A percentile compares a stretch with the other conserved stretches of the same genome.
phyloP scores from a whole-genome alignment of 1,284 basidiomycete species.

The Grifola frondosa region DNA sequence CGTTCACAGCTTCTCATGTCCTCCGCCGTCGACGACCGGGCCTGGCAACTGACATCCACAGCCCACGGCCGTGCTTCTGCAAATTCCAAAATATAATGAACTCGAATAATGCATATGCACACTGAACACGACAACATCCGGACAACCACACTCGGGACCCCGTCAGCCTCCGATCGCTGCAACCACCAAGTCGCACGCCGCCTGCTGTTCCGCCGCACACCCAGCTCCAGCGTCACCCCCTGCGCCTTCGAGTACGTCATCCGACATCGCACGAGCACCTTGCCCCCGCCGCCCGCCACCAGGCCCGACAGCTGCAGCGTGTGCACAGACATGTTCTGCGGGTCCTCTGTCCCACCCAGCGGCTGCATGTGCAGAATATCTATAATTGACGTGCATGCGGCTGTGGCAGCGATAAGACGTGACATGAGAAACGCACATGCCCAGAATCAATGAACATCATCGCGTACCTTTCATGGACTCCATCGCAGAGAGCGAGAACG shows the following conservation, averaged over 20 bases:
- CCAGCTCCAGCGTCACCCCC: slow-evolving; percentile 95
- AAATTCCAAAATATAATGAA: too few relatives aligned
- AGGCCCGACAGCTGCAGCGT: slow-evolving; percentile 92
- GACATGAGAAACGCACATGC: background rate
- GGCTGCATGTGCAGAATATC: slow-evolving; percentile 97
- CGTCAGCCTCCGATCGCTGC: slow-evolving; percentile 81
- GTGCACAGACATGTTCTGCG: slow-evolving; percentile 85
- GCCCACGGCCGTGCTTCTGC: too few relatives aligned
- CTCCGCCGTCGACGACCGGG: too few relatives aligned
- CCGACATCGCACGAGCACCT: slow-evolving; percentile 89
- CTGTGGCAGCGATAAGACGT: slow-evolving; percentile 39
- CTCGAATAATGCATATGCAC: too few relatives aligned
- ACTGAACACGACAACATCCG: too few relatives aligned
- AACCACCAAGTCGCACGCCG: slow-evolving; percentile 84
- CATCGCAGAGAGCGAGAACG: slow-evolving; percentile 90
- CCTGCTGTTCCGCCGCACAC: slow-evolving; percentile 92
- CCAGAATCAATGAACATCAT: background rate
- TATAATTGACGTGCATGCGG: slow-evolving; percentile 90
- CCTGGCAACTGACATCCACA: too few relatives aligned
- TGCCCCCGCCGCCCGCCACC: slow-evolving; percentile 87
- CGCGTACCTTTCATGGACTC: slow-evolving; percentile 88
- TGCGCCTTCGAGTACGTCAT: slow-evolving; percentile 92
- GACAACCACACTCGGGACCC: too few relatives aligned
- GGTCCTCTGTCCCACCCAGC: slow-evolving; percentile 84
- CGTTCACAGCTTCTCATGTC: too few relatives aligned